Evolutionary conservation across 2,329 filamentous ascomycete species (phyloP), one percentile per base, ranked within the genome.

Genomic region (Metarhizium rileyi): DNA sequence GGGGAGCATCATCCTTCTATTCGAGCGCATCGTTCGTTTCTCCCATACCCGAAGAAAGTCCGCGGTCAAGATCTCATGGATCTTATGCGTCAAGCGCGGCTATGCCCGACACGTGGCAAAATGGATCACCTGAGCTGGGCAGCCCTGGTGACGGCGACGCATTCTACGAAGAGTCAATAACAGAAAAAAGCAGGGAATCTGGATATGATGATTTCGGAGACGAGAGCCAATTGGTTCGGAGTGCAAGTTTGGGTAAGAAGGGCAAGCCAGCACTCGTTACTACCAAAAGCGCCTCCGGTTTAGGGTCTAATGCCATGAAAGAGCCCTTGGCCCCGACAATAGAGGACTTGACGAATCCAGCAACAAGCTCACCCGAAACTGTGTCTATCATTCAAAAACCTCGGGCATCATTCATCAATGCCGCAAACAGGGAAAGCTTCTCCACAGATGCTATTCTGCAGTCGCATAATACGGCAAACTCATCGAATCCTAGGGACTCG

Each of bases 41-140:
- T 0, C 85, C 86, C 0, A 90, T 90, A 48, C 83, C 82, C 0
- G 86, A 90, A 63, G 86, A 90, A 61, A 78, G 75, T 54, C 74
- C 78, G 0, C 71, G 75, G 23, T 70, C 74, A 3, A 69, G 73
- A 48, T 80, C 81, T 1, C 77, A 80, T 60, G 73, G 73, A 26
- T 88, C 86, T 0, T 84, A 80, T 59, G 85, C 80, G 22, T 89
- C 86, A 3, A 89, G 84, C 56, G 78, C 81, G 33, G 84, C 79
- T 0, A 86, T 89, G 62, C 85, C 86, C 1, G 78, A 81, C 20
- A 81, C 73, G 56, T 89, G 84, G 78, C 78, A 73, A 4, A 76
- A 72, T 4, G 62, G 66, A 7, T 52, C 50, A 12, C 76, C 75
- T 1, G 70, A 71, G 3, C 63, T 63, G 12, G 61, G 61, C 28